Base-by-base conservation (phyloP, 2,329 filamentous ascomycete species). In the Colletotrichum salicis region DNA sequence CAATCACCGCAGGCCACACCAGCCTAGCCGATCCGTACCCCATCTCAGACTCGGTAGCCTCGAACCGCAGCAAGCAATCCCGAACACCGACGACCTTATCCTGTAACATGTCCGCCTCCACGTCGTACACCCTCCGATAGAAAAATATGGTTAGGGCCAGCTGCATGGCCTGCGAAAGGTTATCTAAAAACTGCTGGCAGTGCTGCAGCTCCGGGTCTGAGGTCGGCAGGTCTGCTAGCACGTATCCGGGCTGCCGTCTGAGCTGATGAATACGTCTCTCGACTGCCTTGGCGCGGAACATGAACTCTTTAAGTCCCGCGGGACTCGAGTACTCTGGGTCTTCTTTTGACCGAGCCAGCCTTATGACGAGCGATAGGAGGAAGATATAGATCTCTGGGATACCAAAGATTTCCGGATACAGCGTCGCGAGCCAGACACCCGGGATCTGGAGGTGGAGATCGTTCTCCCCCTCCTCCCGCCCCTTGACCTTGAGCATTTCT, bases 341-440 rank as follows among this genome's bases (percentile, higher is more conserved):
- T 48, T 48, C 41, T 48, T 48, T 48, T 48, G 41, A 48, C 3
- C 41, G 41, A 48, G 41, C 41, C 8, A 48, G 19, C 19, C 41
- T 19, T 4, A 48, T 48, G 19, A 82, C 73, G 19, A 78, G 76
- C 0, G 81, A 82, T 12, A 82, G 73, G 2, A 82, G 73, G 19
- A 79, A 73, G 3, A 84, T 33, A 61, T 77, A 80, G 1, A 76
- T 66, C 66, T 84, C 82, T 0, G 81, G 82, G 15, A 84, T 75
- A 1, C 82, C 82, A 63, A 82, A 84, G 29, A 84, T 82, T 64
- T 84, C 80, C 0, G 82, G 82, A 55, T 84, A 84, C 6, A 84
- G 76, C 1, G 82, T 83, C 1, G 77, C 76, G 2, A 79, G 74
- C 76, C 79, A 84, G 3, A 77, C 68, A 3, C 82, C 82, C 1